A percentile compares a stretch with the other conserved stretches of the same genome.
phyloP scores from a whole-genome alignment of 1,139 yeast genomes.

The Debaryomyces sp. region DNA sequence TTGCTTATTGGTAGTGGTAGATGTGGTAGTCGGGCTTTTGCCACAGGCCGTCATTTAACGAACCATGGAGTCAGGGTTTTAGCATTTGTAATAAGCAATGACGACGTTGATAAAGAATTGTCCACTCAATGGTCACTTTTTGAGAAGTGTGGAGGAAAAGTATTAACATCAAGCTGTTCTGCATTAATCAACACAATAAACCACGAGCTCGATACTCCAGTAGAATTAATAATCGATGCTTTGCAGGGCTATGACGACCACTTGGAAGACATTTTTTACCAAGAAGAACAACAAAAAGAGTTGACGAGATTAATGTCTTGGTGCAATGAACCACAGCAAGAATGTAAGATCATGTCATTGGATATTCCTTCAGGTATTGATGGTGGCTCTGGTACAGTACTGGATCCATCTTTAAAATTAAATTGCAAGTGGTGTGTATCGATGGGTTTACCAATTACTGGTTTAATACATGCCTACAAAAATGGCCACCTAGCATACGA shows the following conservation, averaged over 20 bases:
- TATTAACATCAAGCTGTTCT: constrained; percentile 35
- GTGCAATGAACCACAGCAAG: constrained; percentile 60
- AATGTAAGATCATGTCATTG: constrained; percentile 61
- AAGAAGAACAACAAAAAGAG: constrained; percentile 42
- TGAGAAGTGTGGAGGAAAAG: constrained; percentile 49
- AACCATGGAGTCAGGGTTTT: constrained; percentile 75
- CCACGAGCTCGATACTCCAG: constrained; percentile 65
- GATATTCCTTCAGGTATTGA: constrained; percentile 88
- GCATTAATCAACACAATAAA: constrained; percentile 34
- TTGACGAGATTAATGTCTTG: constrained; percentile 60
- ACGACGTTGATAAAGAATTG: constrained; percentile 33
- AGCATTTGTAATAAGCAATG: constrained; percentile 50
- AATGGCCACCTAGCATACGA: constrained; percentile 32
- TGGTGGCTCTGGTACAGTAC: constrained; percentile 73
- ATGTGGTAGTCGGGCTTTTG: constrained; percentile 75
- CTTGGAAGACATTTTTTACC: constrained; percentile 50
- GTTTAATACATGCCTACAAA: constrained; percentile 63
- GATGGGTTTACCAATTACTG: constrained; percentile 73
- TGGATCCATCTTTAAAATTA: constrained; percentile 30
- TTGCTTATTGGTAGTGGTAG: constrained; percentile 72
- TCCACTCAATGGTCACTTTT: constrained; percentile 55
- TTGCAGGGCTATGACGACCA: constrained; percentile 82
- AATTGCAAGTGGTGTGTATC: constrained; percentile 61
- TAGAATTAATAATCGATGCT: constrained; percentile 79
- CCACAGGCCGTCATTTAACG: constrained; percentile 77